Base-by-base conservation (phyloP, 352 stramenopile species). In the Plasmopara muralis region DNA sequence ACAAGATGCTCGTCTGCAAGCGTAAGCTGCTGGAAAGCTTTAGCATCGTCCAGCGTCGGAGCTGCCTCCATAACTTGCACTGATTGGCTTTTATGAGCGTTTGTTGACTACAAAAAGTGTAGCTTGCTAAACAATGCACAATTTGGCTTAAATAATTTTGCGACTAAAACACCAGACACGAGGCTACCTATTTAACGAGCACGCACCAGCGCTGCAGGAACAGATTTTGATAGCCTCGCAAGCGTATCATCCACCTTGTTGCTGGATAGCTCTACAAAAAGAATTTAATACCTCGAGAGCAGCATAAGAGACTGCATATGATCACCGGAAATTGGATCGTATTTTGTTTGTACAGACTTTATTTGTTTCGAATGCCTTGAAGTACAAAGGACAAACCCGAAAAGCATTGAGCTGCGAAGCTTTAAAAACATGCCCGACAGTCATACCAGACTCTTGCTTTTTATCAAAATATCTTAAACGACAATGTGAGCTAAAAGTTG, bases 1-100 rank as follows among this genome's bases (percentile, higher is more conserved):
- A 83, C 72, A 18, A 83, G 57, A 28, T 66, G 70, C 42, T 83
- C 72, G 42, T 65, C 56, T n/a, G 67, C 52, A 31, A 69, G 62
- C 47, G 65, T 57, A 25, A 69, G 49, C 35, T 55, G 51, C 30
- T 56, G 56, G 29, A 75, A 47, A 40, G 49, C 45, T 53, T 61
- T 47, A 7, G 39, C 48, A 44, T 72, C 41, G 13, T 65, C 45
- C 31, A 57, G 34, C 40, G 53, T 70, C 16, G 47, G 50, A 47
- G 38, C 28, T 8, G 42, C 42, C 33, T 65, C 39, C 57, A 63
- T 70, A 30, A 29, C 37, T 61, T 57, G 47, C 39, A 59, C 59
- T 43, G 37, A 57, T 7, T 57, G 43, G 37, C 40, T 51, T 57
- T 47, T 57, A 14, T 38, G 33, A 14, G 33, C 13, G 33, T 2